Percentiles rank a stretch among this genome's conserved stretches.
Evolutionary conservation across 345 rosid genomes (phyloP).

Genomic region (Sisymbrium irio): DNA sequence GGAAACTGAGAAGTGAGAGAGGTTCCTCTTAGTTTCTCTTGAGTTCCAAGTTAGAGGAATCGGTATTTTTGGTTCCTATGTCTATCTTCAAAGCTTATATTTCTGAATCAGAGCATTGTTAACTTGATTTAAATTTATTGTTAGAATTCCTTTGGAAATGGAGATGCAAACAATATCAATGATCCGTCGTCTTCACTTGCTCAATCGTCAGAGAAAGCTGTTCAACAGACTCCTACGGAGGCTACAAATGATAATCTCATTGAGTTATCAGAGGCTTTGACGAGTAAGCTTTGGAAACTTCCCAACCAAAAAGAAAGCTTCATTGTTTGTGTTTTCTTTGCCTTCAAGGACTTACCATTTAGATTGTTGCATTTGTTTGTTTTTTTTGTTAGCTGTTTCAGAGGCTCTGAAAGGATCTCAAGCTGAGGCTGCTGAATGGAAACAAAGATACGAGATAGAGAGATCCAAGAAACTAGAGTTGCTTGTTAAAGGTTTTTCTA

Average conservation of each 20-base stretch:
- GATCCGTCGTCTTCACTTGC: slow-evolving; percentile 39
- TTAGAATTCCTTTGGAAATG: slow-evolving; percentile 50
- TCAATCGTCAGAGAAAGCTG: slow-evolving; percentile 83
- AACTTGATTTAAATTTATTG: not conserved
- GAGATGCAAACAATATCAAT: slow-evolving; percentile 42
- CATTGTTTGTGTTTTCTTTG: not conserved
- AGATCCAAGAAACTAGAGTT: slow-evolving; percentile 50
- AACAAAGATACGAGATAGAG: slow-evolving; percentile 86
- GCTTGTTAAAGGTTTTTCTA: slow-evolving; percentile 54
- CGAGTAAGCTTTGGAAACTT: slow-evolving; percentile 53
- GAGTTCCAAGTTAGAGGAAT: not conserved
- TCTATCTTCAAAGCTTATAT: not conserved
- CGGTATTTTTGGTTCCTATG: not conserved
- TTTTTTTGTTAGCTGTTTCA: slow-evolving; percentile 70
- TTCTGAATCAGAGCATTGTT: not conserved
- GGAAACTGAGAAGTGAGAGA: not conserved
- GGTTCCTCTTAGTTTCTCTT: not conserved
- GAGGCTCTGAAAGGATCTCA: slow-evolving; percentile 87
- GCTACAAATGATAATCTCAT: slow-evolving; percentile 81
- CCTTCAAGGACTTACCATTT: not conserved
- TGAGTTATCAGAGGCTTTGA: slow-evolving; percentile 90
- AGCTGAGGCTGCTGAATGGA: slow-evolving; percentile 99
- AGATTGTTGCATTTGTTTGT: not conserved
- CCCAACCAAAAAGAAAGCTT: slow-evolving; percentile 2
- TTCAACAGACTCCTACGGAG: slow-evolving; percentile 71